Percentiles rank a stretch among this genome's conserved stretches.
Conservation (phyloP, 768 basidiomycete genomes). For the Cubamyces lactineus region DNA sequence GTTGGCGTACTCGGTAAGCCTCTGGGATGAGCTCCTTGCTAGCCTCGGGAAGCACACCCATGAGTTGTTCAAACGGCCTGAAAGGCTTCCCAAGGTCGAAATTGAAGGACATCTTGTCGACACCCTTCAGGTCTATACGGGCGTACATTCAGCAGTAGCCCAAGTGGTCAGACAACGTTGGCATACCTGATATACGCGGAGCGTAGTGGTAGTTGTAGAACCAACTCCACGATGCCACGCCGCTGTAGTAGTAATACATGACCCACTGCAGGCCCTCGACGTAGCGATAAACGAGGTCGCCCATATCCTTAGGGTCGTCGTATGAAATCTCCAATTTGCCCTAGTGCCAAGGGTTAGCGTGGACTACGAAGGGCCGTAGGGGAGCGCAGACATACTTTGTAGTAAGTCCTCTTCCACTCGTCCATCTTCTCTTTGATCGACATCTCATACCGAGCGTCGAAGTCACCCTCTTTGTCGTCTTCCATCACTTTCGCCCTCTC, state of each 20-base stretch:
- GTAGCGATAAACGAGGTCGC: constrained; percentile 76
- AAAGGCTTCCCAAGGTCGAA: constrained; percentile 91
- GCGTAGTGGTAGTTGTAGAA: constrained; percentile 99
- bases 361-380: not conserved
- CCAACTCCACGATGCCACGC: constrained; percentile 98
- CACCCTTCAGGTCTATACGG: constrained; percentile 55
- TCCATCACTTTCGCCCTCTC: constrained; percentile 79
- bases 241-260: constrained; percentile 98
- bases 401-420: constrained; percentile 91
- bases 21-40: constrained; percentile 86
- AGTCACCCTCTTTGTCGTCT: constrained; percentile 70
- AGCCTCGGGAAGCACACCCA: constrained; percentile 95
- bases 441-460: constrained; percentile 78
- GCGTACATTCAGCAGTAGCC: constrained; percentile 24
- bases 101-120: constrained; percentile 81
- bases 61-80: constrained; percentile 91
- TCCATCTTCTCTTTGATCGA: constrained; percentile 83
- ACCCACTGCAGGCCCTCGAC: constrained; percentile 98
- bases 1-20: constrained; percentile 74
- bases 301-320: constrained; percentile 67
- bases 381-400: constrained; percentile 58
- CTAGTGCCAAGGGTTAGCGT: constrained; percentile 42
- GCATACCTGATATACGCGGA: constrained; percentile 89
- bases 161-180: not conserved
- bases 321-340: constrained; percentile 86